Conservation (phyloP, 805 yeast genomes). For the Candida namnaoensis region DNA sequence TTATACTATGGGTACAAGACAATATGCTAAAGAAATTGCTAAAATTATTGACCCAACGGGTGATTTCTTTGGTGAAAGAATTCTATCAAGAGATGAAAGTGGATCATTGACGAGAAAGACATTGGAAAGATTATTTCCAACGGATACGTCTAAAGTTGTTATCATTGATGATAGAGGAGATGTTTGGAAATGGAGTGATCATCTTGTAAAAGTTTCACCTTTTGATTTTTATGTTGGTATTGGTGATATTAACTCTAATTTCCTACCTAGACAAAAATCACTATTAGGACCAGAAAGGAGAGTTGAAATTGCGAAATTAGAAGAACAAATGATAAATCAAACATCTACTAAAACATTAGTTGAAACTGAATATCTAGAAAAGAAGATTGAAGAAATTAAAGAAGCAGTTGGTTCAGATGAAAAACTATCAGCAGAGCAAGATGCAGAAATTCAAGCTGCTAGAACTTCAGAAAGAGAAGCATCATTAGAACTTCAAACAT, state of each 20-base stretch:
- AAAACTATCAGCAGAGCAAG: slow-evolving; percentile 25
- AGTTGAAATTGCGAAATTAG: slow-evolving; percentile 46
- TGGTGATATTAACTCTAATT: slow-evolving; percentile 93
- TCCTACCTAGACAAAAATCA: slow-evolving; percentile 70
- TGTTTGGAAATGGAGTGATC: slow-evolving; percentile 97
- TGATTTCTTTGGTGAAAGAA: slow-evolving; percentile 80
- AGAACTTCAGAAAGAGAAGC: slow-evolving; percentile 50
- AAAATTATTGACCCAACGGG: slow-evolving; percentile 88
- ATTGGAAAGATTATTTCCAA: slow-evolving; percentile 82
- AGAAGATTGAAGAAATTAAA: slow-evolving; percentile 18
- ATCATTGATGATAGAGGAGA: slow-evolving; percentile 97
- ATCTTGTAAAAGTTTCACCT: slow-evolving; percentile 86
- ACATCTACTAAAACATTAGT: slow-evolving; percentile 8
- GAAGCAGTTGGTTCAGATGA: slow-evolving; percentile 22
- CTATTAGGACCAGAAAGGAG: slow-evolving; percentile 55
- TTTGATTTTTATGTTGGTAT: slow-evolving; percentile 95
- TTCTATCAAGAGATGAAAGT: slow-evolving; percentile 88
- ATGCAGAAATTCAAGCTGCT: slow-evolving; percentile 19
- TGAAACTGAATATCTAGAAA: slow-evolving; percentile 20
- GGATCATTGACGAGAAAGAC: slow-evolving; percentile 89
- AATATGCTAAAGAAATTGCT: slow-evolving; percentile 87
- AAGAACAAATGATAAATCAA: slow-evolving; percentile 29
- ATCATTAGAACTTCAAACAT: slow-evolving; percentile 70
- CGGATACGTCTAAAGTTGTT: slow-evolving; percentile 93
- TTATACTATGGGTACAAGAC: slow-evolving; percentile 96